These are phyloP conservation scores for cucumber (Cucumis sativus) DNA, from an alignment of 306 rosid genomes.

Conservation along the genomic window DNA sequence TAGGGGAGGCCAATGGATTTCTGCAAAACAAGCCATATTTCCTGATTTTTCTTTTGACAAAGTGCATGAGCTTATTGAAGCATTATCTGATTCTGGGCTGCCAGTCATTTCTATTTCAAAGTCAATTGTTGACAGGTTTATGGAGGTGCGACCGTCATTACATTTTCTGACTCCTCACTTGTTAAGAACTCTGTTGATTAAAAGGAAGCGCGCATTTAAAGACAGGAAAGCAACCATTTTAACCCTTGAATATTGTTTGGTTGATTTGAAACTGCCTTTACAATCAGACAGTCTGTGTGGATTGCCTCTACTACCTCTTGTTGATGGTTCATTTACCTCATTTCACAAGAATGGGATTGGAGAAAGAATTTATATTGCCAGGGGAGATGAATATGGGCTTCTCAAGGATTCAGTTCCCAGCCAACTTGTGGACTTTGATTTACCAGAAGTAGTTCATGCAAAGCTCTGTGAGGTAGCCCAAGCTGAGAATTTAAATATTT, in stretches of 20 bases:
- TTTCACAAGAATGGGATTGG: conserved; percentile 66
- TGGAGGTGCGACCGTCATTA: conserved; percentile 70
- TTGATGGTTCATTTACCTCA: conserved; percentile 67
- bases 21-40: conserved; percentile 77
- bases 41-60: conserved; percentile 79
- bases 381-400: conserved; percentile 76
- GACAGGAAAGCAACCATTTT: conserved; percentile 66
- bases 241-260: conserved; percentile 87
- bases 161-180: conserved; percentile 81
- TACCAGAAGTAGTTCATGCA: conserved; percentile 59
- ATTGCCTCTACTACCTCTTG: conserved; percentile 78
- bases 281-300: conserved; percentile 59
- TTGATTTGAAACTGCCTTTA: conserved; percentile 56
- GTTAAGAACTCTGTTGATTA: conserved; percentile 60
- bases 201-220: conserved; percentile 78
- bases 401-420: conserved; percentile 76
- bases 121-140: conserved; percentile 63
- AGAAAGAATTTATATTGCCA: conserved; percentile 80
- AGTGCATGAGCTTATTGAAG: conserved; percentile 52
- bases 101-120: conserved; percentile 60
- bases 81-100: conserved; percentile 64
- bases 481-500: conserved; percentile 55
- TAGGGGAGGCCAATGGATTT: conserved; percentile 93
- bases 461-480: conserved; percentile 69
- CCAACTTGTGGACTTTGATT: conserved; percentile 50